Base-by-base conservation (phyloP, 352 stramenopile genomes). In the Halophytophthora polymorphica region DNA sequence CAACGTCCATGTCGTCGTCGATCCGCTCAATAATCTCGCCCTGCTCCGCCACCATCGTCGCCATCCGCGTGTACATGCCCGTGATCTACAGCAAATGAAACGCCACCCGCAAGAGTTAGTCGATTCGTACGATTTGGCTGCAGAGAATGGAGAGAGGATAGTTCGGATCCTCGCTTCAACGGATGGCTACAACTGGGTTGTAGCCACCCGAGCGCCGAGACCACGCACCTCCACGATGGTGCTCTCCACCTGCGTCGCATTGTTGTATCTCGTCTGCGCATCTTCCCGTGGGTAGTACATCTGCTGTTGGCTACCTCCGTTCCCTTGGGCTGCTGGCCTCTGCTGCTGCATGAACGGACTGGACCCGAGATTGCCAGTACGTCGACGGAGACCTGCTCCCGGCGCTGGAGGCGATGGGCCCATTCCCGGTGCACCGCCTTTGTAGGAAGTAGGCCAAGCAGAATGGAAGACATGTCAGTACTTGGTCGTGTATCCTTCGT, bases 61-160 rank as follows among this genome's bases (percentile, higher is more conserved):
- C 80, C 83, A 93, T 93, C 12, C 80, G 74, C 12, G 77, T 90
- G 66, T 91, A 93, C 83, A 93, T 93, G 18, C 80, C 77, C 22
- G 76, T 87, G 50, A 93, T 93, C 83, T 93, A 49, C 17, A 42
- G 19, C 2, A 18, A 41, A 41, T 15, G 7, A 7, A 36, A n/a
- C 6, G 22, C n/a, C 13, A 43, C 34, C 18, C 8, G 25, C 25
- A 2, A 19, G 29, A n/a, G 10, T 46, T 35, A 46, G 22, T 36
- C 41, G 31, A 46, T 35, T 23, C 25, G n/a, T 6, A 42, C 13
- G 8, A 45, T 0, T 22, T n/a, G n/a, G n/a, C n/a, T n/a, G n/a
- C n/a, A n/a, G n/a, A n/a, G n/a, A n/a, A 42, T 29, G n/a, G 6
- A 6, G 44, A 35, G 48, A 39, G 21, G 14, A 13, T 13, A 44